Evolutionary conservation across 495 filamentous ascomycete genomes (phyloP).

Genomic region (Penicillium dipodomyicola): DNA sequence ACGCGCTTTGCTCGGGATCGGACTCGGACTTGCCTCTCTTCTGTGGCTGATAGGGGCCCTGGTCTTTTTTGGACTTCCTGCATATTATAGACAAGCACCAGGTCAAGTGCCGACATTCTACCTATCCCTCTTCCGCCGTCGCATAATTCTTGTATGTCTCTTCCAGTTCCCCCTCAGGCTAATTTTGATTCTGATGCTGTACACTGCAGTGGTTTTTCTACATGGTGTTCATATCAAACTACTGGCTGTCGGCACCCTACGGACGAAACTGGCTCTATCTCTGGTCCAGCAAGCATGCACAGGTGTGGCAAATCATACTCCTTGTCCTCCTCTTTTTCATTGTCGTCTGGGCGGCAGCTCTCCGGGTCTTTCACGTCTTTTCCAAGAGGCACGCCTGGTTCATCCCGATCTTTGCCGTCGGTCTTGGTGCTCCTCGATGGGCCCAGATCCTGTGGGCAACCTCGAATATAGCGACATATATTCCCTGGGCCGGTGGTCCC

Average conservation of each 20-base stretch:
- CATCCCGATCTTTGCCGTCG: conserved; percentile 51
- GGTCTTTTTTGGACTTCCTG: conserved; percentile 43
- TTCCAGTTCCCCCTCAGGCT: conserved; percentile 3
- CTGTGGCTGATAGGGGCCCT: conserved; percentile 43
- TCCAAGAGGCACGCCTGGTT: conserved; percentile 50
- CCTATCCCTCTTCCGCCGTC: conserved; percentile 52
- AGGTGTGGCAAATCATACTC: conserved; percentile 43
- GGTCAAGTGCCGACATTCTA: conserved; percentile 62
- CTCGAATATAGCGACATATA: conserved; percentile 44
- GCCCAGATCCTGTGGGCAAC: conserved; percentile 52
- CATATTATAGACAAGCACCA: conserved; percentile 57
- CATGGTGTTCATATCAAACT: conserved; percentile 38
- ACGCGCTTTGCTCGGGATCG: conserved; percentile 52
- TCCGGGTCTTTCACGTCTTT: conserved; percentile 42
- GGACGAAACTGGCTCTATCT: conserved; percentile 51
- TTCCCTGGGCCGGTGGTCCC: conserved; percentile 49
- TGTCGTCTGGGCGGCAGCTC: conserved; percentile 39
- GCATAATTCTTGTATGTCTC: conserved; percentile 48
- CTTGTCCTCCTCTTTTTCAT: conserved; percentile 47
- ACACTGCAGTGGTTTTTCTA: conserved; percentile 29
- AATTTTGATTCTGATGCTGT: conserved; percentile 7
- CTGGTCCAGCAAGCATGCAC: conserved; percentile 44
- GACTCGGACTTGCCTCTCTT: conserved; percentile 54
- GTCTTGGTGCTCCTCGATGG: conserved; percentile 49
- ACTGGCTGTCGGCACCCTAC: conserved; percentile 49